Percentiles rank a stretch among this genome's conserved stretches.
Conservation (phyloP, 257 asterid species). For the Echites panduratus region DNA sequence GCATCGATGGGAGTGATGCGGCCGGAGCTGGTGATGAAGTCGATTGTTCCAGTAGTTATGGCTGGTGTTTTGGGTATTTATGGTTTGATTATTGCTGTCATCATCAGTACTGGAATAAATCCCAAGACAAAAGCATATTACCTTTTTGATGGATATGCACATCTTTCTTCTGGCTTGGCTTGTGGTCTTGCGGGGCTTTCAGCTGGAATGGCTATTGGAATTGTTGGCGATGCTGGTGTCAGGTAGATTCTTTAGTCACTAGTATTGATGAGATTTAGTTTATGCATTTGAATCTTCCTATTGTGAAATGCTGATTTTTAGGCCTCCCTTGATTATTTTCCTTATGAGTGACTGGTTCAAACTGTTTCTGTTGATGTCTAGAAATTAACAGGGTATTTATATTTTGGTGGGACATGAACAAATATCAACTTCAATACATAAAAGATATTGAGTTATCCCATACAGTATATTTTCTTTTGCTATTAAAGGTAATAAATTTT, state of each 20-base stretch:
- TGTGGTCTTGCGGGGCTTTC: constrained; percentile 42
- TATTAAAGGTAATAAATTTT: neutral
- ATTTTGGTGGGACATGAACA: neutral
- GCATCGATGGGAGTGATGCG: constrained; percentile 36
- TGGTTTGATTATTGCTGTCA: constrained; percentile 32
- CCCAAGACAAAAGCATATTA: constrained; percentile 29
- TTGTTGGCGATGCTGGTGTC: constrained; percentile 34
- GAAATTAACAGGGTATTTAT: neutral
- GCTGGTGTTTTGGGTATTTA: constrained; percentile 42
- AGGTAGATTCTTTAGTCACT: constrained; percentile 15
- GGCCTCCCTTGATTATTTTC: neutral
- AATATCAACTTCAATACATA: neutral
- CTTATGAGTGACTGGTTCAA: neutral
- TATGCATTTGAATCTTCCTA: neutral
- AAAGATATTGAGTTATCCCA: neutral
- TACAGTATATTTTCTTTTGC: neutral
- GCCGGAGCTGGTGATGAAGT: constrained; percentile 32
- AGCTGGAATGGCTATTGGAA: constrained; percentile 41
- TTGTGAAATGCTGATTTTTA: neutral
- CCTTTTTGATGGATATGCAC: constrained; percentile 27
- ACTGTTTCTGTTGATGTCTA: neutral
- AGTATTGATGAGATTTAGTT: neutral
- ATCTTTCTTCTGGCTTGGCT: constrained; percentile 31
- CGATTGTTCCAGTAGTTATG: constrained; percentile 38
- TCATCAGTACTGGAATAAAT: constrained; percentile 30